phyloP scores from a whole-genome alignment of 2,329 filamentous ascomycete genomes.

The Talaromyces sp. region DNA sequence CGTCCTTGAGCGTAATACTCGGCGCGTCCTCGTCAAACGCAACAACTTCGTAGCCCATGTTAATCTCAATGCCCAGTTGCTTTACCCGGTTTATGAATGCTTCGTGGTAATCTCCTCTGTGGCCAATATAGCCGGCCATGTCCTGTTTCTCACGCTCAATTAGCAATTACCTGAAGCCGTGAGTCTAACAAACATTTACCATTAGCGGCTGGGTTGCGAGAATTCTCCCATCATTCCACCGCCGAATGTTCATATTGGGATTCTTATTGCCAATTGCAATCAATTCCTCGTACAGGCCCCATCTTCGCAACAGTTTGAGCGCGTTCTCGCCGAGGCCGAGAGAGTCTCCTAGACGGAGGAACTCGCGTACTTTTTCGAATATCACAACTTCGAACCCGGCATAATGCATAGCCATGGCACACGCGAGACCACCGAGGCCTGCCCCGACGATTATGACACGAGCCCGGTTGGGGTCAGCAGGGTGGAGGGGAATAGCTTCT shows the following conservation, averaged over 20 bases:
- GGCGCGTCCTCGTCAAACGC: slow-evolving; percentile 14
- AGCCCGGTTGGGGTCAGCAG: neutral
- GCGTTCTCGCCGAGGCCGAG: slow-evolving; percentile 11
- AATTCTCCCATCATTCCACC: slow-evolving; percentile 8
- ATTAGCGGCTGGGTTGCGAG: slow-evolving; percentile 10
- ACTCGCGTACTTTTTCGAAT: slow-evolving; percentile 12
- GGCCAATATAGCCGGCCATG: slow-evolving; percentile 9
- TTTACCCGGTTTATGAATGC: slow-evolving; percentile 7
- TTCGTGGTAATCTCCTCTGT: slow-evolving; percentile 9
- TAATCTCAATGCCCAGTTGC: slow-evolving; percentile 5
- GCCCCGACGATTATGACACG: slow-evolving; percentile 46
- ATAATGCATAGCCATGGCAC: slow-evolving; percentile 10
- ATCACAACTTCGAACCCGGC: slow-evolving; percentile 9
- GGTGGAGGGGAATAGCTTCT: neutral
- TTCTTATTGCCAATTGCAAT: slow-evolving; percentile 9
- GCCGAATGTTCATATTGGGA: slow-evolving; percentile 9
- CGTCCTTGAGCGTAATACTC: slow-evolving; percentile 10
- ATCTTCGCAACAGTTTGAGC: slow-evolving; percentile 8
- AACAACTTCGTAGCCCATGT: slow-evolving; percentile 11
- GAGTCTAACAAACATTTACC: neutral
- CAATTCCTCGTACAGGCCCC: slow-evolving; percentile 9
- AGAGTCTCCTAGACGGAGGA: slow-evolving; percentile 9
- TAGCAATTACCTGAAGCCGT: neutral
- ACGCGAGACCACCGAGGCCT: slow-evolving; percentile 40
- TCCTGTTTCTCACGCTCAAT: neutral